Conservation (phyloP, 75 land plant genomes). For the Pinus taeda region DNA sequence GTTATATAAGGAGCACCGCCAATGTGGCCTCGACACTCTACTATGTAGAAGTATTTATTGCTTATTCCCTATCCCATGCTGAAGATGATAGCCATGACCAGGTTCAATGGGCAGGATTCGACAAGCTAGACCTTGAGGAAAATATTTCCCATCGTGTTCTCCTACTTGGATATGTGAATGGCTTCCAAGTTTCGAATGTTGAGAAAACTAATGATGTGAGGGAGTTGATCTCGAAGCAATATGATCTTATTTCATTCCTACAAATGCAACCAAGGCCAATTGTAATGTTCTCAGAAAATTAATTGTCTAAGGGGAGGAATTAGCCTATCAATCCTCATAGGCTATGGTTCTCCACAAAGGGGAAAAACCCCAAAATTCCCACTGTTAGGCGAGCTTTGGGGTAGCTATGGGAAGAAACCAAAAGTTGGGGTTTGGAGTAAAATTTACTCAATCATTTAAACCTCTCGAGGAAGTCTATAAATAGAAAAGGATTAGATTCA, state of each 20-base stretch:
- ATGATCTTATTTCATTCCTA: slow-evolving; percentile 47
- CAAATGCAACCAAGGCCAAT: slow-evolving; percentile 35
- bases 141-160: slow-evolving; percentile 23
- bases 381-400: no score
- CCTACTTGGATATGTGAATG: slow-evolving; percentile 37
- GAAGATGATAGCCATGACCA: slow-evolving; percentile 37
- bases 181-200: slow-evolving; percentile 59
- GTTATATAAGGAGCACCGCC: slow-evolving; percentile 40
- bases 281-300: no score
- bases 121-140: slow-evolving; percentile 29
- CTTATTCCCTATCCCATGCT: slow-evolving; percentile 31
- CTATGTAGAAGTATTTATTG: slow-evolving; percentile 41
- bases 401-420: no score
- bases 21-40: slow-evolving; percentile 46
- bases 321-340: no score
- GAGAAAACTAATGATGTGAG: slow-evolving; percentile 37
- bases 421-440: no score
- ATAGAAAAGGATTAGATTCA: no score
- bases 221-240: slow-evolving; percentile 48
- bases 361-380: no score
- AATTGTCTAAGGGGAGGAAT: no score
- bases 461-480: no score
- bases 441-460: no score
- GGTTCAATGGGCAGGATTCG: slow-evolving; percentile 53
- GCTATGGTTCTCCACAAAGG: no score